phyloP scores from a whole-genome alignment of 208 protist species.

The Porcisia hertigi region DNA sequence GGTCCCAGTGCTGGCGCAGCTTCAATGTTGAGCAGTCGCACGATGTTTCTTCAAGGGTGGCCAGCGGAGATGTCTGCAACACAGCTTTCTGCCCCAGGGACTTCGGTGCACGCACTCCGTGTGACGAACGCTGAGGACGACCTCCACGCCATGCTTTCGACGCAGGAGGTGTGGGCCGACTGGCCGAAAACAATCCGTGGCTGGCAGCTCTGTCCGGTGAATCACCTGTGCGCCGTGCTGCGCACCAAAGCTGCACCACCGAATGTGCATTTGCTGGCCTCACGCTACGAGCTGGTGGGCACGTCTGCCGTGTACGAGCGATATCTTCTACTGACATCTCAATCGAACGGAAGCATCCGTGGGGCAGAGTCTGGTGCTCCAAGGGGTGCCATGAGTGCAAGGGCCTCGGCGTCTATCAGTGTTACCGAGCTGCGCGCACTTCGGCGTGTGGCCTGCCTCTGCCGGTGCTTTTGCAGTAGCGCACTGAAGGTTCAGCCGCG shows the following conservation, averaged over 20 bases:
- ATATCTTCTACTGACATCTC: conserved; percentile 29
- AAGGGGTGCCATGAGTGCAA: neutral
- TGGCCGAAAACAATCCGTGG: conserved; percentile 41
- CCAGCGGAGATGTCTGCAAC: conserved; percentile 12
- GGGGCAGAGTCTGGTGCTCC: neutral
- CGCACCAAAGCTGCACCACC: conserved; percentile 1
- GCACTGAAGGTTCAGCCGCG: conserved; percentile 18
- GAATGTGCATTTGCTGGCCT: conserved; percentile 25
- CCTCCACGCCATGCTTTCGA: conserved; percentile 2
- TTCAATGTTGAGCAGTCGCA: neutral
- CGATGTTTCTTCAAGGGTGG: conserved; percentile 2
- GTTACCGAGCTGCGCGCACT: conserved; percentile 19
- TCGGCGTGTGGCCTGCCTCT: conserved; percentile 28
- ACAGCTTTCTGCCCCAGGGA: conserved; percentile 3
- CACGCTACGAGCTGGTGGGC: conserved; percentile 48
- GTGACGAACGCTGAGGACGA: conserved; percentile 29
- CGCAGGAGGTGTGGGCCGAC: conserved; percentile 23
- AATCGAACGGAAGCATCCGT: neutral
- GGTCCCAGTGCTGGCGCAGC: neutral
- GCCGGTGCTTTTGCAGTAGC: conserved; percentile 26
- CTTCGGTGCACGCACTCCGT: conserved; percentile 11
- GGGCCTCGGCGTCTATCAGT: conserved; percentile 14
- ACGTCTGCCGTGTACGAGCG: conserved; percentile 49
- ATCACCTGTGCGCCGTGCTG: conserved; percentile 25
- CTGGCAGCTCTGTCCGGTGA: conserved; percentile 48